Percentiles rank a stretch among this genome's conserved stretches.
These are phyloP conservation scores for Aspergillus sergii DNA, from an alignment of 2,329 filamentous ascomycete species.

Conservation along the genomic window DNA sequence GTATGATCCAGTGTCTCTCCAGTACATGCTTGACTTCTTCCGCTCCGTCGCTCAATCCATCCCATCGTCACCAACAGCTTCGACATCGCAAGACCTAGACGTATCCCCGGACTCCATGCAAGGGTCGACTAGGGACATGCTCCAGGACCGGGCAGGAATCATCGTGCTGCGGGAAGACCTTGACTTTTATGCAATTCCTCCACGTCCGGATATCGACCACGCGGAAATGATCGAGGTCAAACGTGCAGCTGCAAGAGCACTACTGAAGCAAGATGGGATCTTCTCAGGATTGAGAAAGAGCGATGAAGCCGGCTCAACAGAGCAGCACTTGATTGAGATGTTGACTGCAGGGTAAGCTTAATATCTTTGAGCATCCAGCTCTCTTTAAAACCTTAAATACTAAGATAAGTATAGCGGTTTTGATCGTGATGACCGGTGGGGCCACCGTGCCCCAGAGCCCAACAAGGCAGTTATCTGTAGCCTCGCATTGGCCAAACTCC, in stretches of 20 bases:
- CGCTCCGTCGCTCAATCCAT: conserved; percentile 96
- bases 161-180: conserved; percentile 95
- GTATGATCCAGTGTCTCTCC: conserved; percentile 94
- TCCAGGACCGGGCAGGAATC: conserved; percentile 88
- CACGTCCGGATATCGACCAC: conserved; percentile 78
- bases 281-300: conserved; percentile 94
- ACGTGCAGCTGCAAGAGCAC: conserved; percentile 81
- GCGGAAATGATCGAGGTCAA: conserved; percentile 95
- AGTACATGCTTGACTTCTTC: conserved; percentile 99
- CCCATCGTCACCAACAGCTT: conserved; percentile 65
- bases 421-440: conserved; percentile 93
- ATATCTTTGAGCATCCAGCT: neutral
- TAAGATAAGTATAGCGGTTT: conserved; percentile 69
- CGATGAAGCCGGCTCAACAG: conserved; percentile 92
- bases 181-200: conserved; percentile 96
- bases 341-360: conserved; percentile 84
- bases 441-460: conserved; percentile 93
- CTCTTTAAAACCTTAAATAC: neutral
- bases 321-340: conserved; percentile 99
- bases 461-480: conserved; percentile 99
- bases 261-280: conserved; percentile 88
- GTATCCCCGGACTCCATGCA: conserved; percentile 73
- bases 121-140: conserved; percentile 70
- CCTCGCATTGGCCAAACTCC: conserved; percentile 85
- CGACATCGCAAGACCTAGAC: conserved; percentile 61